These are phyloP conservation scores for Colletotrichum spinosum DNA, from an alignment of 2,329 filamentous ascomycete species.

Conservation along the genomic window DNA sequence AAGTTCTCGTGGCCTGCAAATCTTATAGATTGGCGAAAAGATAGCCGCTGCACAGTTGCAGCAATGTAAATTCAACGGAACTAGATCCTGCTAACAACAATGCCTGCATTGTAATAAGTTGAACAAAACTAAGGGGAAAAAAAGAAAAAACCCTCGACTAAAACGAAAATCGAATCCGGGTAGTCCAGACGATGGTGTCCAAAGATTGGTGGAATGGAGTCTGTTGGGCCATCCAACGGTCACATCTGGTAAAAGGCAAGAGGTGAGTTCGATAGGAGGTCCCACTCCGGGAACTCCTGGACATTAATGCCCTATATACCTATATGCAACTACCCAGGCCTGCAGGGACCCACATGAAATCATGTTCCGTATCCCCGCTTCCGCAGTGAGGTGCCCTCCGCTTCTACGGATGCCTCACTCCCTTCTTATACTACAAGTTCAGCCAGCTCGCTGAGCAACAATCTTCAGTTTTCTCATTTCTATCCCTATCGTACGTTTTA, in stretches of 20 bases:
- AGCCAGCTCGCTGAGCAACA: background rate
- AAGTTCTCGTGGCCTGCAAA: too few species aligned
- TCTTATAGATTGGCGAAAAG: too few species aligned
- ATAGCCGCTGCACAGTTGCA: too few species aligned
- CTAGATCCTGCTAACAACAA: background rate
- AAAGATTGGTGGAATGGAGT: constrained; percentile 56
- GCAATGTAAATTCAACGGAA: too few species aligned
- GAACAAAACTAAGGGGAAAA: background rate
- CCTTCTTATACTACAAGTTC: constrained; percentile 2
- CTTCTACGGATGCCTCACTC: background rate
- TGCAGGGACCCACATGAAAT: background rate
- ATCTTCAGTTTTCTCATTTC: background rate
- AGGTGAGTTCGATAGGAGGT: constrained; percentile 73
- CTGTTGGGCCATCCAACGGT: constrained; percentile 62
- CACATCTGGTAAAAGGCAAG: constrained; percentile 79
- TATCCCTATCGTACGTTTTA: background rate
- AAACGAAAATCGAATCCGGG: constrained; percentile 43
- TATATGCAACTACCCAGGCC: too few species aligned
- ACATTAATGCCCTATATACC: constrained; percentile 36
- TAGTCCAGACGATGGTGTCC: constrained; percentile 43
- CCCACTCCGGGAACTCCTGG: constrained; percentile 59
- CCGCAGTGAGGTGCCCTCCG: background rate
- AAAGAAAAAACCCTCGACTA: background rate
- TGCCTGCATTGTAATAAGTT: background rate
- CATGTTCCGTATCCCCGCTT: constrained; percentile 22